Percentiles rank a stretch among this genome's conserved stretches.
These are phyloP conservation scores for Trichoderma oligosporum DNA, from an alignment of 2,329 filamentous ascomycete genomes.

Conservation along the genomic window DNA sequence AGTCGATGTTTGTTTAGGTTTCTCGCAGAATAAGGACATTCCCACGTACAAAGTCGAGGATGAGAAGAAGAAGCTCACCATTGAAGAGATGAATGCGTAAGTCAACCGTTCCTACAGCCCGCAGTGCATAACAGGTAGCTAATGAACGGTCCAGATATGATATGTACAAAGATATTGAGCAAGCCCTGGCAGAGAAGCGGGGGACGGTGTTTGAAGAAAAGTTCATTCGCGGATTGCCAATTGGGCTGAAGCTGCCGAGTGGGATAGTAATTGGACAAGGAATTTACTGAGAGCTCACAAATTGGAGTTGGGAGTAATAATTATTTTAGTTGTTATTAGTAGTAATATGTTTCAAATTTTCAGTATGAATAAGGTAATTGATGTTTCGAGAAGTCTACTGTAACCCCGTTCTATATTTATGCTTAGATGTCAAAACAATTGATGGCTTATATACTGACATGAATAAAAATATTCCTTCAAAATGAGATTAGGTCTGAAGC, in stretches of 20 bases:
- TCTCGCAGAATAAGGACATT: slow-evolving; percentile 56
- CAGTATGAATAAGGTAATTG: neutral
- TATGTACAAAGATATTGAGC: slow-evolving; percentile 55
- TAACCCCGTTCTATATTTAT: too few relatives aligned
- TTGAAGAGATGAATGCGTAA: slow-evolving; percentile 66
- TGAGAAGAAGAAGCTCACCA: slow-evolving; percentile 58
- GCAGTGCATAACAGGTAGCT: neutral
- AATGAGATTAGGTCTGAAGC: too few relatives aligned
- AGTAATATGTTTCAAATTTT: neutral
- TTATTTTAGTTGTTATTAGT: neutral
- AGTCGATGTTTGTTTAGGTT: slow-evolving; percentile 40
- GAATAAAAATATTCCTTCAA: too few relatives aligned
- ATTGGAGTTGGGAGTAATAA: neutral
- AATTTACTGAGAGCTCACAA: neutral
- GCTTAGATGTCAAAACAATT: too few relatives aligned
- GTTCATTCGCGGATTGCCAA: slow-evolving; percentile 43
- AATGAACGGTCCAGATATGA: slow-evolving; percentile 44
- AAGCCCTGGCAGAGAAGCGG: slow-evolving; percentile 39
- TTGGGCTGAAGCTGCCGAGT: slow-evolving; percentile 48
- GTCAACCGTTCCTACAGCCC: slow-evolving; percentile 23
- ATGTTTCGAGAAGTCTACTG: too few relatives aligned
- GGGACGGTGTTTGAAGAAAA: slow-evolving; percentile 36
- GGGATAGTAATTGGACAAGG: slow-evolving; percentile 38
- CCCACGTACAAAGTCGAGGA: slow-evolving; percentile 60
- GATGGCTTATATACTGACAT: too few relatives aligned